phyloP scores from a whole-genome alignment of 805 yeast species.

The Maudiozyma turicensis region DNA sequence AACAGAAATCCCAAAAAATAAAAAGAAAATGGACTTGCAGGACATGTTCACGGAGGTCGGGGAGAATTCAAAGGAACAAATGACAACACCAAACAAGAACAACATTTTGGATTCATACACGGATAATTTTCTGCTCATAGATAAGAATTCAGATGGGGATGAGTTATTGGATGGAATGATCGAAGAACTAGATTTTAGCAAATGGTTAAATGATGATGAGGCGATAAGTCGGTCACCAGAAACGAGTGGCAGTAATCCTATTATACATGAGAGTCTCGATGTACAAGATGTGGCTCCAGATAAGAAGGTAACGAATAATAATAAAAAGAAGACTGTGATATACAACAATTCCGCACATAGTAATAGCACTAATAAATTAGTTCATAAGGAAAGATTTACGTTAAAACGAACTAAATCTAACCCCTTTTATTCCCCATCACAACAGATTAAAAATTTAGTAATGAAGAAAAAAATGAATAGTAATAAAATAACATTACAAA shows the following conservation, averaged over 20 bases:
- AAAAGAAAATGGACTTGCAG: neutral
- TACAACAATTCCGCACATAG: no score
- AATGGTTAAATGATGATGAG: neutral
- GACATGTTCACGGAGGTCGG: neutral
- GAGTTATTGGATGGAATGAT: neutral
- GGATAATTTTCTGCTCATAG: neutral
- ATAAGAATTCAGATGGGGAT: neutral
- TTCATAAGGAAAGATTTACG: neutral
- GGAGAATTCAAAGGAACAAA: no score
- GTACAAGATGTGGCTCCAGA: no score
- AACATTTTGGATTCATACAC: neutral
- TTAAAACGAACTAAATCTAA: slow-evolving; percentile 3
- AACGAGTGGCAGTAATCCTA: neutral
- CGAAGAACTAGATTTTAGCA: neutral
- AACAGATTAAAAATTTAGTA: slow-evolving; percentile 1
- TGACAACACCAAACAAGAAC: no score
- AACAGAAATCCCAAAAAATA: no score
- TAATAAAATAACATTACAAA: neutral
- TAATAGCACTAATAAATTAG: neutral
- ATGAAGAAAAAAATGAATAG: neutral
- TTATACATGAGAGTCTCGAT: neutral
- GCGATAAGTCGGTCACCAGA: neutral
- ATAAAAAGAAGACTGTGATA: no score
- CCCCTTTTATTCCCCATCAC: slow-evolving; percentile 8
- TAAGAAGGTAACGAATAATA: no score